These are phyloP conservation scores for Tetracladium maxilliforme DNA, from an alignment of 2,329 filamentous ascomycete genomes.

Conservation along the genomic window DNA sequence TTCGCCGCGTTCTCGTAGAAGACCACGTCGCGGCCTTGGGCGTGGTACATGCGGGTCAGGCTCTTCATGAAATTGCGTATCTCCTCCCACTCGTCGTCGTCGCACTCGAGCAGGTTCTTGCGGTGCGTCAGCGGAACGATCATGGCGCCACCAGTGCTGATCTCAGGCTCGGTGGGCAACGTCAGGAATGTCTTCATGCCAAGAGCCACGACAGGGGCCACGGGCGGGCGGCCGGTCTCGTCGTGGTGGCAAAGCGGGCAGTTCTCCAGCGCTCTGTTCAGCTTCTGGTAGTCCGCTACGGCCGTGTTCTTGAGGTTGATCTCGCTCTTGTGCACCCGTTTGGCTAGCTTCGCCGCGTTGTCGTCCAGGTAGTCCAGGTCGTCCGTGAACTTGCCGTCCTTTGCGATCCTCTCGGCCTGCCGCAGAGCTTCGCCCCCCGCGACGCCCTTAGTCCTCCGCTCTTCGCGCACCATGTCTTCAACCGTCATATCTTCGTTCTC, in stretches of 20 bases:
- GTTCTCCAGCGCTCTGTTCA: conserved; percentile 70
- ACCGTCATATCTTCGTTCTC: conserved; percentile 94
- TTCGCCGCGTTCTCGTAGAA: conserved; percentile 96
- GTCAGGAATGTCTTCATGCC: conserved; percentile 80
- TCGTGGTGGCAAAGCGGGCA: conserved; percentile 92
- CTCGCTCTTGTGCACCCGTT: conserved; percentile 75
- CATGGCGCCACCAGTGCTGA: conserved; percentile 69
- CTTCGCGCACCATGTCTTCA: conserved; percentile 93
- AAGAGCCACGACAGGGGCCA: conserved; percentile 75
- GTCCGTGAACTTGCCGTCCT: conserved; percentile 80
- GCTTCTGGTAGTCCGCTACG: conserved; percentile 77
- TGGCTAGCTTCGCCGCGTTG: conserved; percentile 80
- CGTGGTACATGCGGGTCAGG: conserved; percentile 85
- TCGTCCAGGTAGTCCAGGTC: conserved; percentile 97
- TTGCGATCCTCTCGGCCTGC: conserved; percentile 84
- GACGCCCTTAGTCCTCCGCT: conserved; percentile 69
- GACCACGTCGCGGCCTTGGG: conserved; percentile 79
- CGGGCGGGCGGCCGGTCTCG: conserved; percentile 57
- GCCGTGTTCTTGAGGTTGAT: conserved; percentile 77
- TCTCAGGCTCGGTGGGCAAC: conserved; percentile 75
- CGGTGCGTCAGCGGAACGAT: conserved; percentile 83
- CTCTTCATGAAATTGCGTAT: conserved; percentile 98
- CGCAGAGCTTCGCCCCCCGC: conserved; percentile 66
- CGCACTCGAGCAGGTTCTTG: conserved; percentile 86
- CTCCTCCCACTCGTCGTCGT: conserved; percentile 99